A percentile compares a stretch with the other conserved stretches of the same genome.
Evolutionary conservation across 768 basidiomycete species (phyloP).

Genomic region (Collybiopsis confluens): DNA sequence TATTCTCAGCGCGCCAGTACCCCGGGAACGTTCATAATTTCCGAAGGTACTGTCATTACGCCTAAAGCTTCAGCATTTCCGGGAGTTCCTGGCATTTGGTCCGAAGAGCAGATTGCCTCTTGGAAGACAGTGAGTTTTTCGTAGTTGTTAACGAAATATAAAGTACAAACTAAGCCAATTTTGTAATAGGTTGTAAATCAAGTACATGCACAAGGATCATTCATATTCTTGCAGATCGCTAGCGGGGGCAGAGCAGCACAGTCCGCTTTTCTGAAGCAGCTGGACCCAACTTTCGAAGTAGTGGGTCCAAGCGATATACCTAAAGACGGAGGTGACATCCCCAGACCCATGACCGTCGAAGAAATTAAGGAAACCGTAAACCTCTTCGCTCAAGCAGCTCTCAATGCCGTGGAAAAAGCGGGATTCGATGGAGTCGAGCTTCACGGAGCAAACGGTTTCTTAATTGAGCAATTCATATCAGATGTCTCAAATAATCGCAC

Average conservation of each 20-base stretch:
- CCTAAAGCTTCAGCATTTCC: conserved; percentile 23
- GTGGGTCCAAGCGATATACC: conserved; percentile 18
- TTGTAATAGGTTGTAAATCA: conserved; percentile 37
- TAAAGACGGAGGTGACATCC: conserved; percentile 6
- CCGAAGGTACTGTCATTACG: conserved; percentile 33
- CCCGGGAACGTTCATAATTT: conserved; percentile 30
- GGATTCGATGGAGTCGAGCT: conserved; percentile 58
- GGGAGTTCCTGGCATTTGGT: conserved; percentile 33
- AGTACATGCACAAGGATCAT: conserved; percentile 45
- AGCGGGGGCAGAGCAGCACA: conserved; percentile 33
- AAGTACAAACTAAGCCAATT: not conserved
- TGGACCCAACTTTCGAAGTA: conserved; percentile 16
- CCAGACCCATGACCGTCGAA: conserved; percentile 28
- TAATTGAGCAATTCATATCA: conserved; percentile 44
- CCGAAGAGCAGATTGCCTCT: conserved; percentile 26
- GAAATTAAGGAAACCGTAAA: conserved; percentile 34
- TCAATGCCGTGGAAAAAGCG: conserved; percentile 34
- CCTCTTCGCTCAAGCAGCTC: conserved; percentile 37
- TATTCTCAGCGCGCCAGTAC: conserved; percentile 24
- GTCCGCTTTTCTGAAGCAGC: conserved; percentile 13
- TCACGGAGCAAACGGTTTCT: conserved; percentile 24
- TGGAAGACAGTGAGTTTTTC: conserved; percentile 7
- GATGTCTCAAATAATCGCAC: conserved; percentile 37
- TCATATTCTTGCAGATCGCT: conserved; percentile 44
- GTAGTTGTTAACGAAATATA: not conserved